Evolutionary conservation across 2,329 filamentous ascomycete species (phyloP).

Genomic region (Cytospora piceae): DNA sequence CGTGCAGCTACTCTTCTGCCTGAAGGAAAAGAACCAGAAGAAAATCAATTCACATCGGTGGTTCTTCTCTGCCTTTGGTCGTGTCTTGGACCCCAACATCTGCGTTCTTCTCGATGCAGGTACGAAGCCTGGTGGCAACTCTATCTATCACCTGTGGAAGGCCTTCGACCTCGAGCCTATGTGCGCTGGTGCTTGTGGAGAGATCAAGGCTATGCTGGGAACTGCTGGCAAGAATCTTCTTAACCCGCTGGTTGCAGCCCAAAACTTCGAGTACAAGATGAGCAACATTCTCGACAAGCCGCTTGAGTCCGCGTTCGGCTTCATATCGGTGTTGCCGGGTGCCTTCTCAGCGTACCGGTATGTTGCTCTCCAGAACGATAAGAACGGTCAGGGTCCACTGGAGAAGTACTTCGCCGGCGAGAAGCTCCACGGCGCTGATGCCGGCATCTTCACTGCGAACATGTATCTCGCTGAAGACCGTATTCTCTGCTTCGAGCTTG

Average conservation of each 20-base stretch:
- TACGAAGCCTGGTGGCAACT: conserved; percentile 90
- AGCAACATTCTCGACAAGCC: conserved; percentile 99
- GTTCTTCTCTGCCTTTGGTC: conserved; percentile 98
- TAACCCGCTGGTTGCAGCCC: conserved; percentile 91
- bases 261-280: conserved; percentile 99
- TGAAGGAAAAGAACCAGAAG: conserved; percentile 99
- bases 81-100: conserved; percentile 91
- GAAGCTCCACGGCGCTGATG: conserved; percentile 30
- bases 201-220: conserved; percentile 97
- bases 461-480: conserved; percentile 99
- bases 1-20: conserved; percentile 94
- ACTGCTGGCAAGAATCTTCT: conserved; percentile 82
- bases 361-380: conserved; percentile 93
- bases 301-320: conserved; percentile 94
- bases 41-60: conserved; percentile 99
- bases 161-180: conserved; percentile 97
- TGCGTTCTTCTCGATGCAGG: conserved; percentile 95
- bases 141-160: conserved; percentile 98
- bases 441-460: conserved; percentile 87
- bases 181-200: conserved; percentile 95
- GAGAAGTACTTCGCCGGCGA: conserved; percentile 32
- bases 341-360: conserved; percentile 98
- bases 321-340: conserved; percentile 94
- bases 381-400: conserved; percentile 78
- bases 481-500: conserved; percentile 97